Conservation (phyloP, 1,139 yeast species). For the Pichia sp. region DNA sequence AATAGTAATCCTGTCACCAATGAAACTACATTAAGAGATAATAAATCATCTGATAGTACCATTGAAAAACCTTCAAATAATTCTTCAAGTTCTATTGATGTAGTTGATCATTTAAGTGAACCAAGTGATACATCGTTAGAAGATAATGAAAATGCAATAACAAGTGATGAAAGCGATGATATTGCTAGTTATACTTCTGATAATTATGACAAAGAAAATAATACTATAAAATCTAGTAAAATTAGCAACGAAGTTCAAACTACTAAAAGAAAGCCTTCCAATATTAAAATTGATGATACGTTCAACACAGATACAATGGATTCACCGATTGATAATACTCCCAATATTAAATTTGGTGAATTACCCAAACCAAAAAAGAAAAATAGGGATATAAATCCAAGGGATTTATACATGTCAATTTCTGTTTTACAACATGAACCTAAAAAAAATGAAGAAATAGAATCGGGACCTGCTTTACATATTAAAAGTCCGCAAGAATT, state of each 20-base stretch:
- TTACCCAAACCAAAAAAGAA: constrained; percentile 41
- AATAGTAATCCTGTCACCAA: no score
- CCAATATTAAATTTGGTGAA: constrained; percentile 35
- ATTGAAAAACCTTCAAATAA: not conserved
- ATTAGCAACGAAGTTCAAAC: no score
- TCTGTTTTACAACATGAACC: constrained; percentile 63
- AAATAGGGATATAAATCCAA: constrained; percentile 59
- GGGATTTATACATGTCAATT: constrained; percentile 78
- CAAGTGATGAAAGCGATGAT: constrained; percentile 3
- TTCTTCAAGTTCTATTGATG: constrained; percentile 1
- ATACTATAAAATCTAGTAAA: no score
- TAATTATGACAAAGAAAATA: no score
- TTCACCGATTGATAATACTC: constrained; percentile 1
- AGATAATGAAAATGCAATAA: constrained; percentile 2
- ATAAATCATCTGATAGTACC: not conserved
- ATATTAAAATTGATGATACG: not conserved
- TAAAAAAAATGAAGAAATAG: constrained; percentile 33
- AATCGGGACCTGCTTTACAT: constrained; percentile 76
- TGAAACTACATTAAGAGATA: not conserved
- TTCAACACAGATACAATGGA: not conserved
- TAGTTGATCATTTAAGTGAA: constrained; percentile 35
- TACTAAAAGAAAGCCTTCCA: not conserved
- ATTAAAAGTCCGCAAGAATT: constrained; percentile 77
- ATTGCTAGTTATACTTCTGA: no score
- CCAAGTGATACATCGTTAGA: constrained; percentile 34